phyloP scores from a whole-genome alignment of 148 eudicot species.

The Camellia sinensis region DNA sequence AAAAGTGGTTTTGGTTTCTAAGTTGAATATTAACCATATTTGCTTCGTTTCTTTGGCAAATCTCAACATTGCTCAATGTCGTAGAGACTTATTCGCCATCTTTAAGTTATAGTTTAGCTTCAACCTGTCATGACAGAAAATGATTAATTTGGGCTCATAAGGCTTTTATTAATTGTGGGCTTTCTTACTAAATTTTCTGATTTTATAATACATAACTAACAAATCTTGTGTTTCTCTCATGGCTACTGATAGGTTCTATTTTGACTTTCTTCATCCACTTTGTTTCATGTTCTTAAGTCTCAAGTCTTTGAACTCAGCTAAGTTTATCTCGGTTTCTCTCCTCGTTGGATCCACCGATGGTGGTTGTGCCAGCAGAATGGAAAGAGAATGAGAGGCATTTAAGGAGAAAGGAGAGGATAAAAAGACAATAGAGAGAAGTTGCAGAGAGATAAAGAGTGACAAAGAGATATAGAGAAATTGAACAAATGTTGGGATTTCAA shows the following conservation, averaged over 20 bases:
- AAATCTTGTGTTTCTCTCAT: slow-evolving; percentile 29
- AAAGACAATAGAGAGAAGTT: too few relatives aligned
- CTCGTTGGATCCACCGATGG: too few relatives aligned
- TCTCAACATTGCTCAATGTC: slow-evolving; percentile 52
- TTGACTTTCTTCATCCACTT: too few relatives aligned
- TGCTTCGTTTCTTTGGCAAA: slow-evolving; percentile 35
- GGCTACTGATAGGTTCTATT: slow-evolving; percentile 21
- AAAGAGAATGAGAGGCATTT: too few relatives aligned
- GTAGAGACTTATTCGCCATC: slow-evolving; percentile 87
- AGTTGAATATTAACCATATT: not conserved
- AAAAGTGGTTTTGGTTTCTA: not conserved
- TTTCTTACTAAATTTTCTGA: slow-evolving; percentile 16
- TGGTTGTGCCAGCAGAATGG: too few relatives aligned
- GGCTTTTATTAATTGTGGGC: slow-evolving; percentile 39
- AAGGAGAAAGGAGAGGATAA: too few relatives aligned
- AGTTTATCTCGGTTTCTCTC: too few relatives aligned
- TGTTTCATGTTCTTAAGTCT: too few relatives aligned
- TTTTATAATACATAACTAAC: slow-evolving; percentile 37
- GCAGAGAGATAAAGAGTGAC: too few relatives aligned
- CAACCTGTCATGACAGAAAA: slow-evolving; percentile 68
- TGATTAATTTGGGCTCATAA: slow-evolving; percentile 94
- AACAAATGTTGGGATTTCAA: too few relatives aligned
- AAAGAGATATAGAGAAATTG: too few relatives aligned
- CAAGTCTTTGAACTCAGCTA: too few relatives aligned
- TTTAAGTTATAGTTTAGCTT: slow-evolving; percentile 63